These are phyloP conservation scores for Gossypium laxum DNA, from an alignment of 441 rosid genomes.

Conservation along the genomic window DNA sequence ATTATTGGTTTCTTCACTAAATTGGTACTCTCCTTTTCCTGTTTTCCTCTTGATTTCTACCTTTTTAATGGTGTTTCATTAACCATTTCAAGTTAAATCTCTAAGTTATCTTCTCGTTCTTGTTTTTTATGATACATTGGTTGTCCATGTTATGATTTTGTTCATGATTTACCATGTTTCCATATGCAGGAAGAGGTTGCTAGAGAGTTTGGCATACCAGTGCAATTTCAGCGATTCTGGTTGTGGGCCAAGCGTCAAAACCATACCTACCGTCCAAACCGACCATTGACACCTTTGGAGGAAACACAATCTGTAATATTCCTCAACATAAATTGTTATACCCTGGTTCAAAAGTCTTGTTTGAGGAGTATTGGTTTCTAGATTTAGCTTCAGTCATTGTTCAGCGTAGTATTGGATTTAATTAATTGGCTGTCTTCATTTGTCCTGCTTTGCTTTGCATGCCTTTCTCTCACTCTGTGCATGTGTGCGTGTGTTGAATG, in stretches of 20 bases:
- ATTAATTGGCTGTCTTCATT: not conserved
- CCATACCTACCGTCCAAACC: slow-evolving; percentile 45
- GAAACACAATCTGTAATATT: slow-evolving; percentile 36
- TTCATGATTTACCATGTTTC: slow-evolving; percentile 7
- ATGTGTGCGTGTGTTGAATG: not conserved
- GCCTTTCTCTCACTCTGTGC: not conserved
- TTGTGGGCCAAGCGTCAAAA: slow-evolving; percentile 29
- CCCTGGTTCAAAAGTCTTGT: not conserved
- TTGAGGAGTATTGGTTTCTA: not conserved
- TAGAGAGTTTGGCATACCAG: slow-evolving; percentile 35
- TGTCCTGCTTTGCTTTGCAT: not conserved
- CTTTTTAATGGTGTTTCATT: not conserved
- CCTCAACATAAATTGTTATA: not conserved
- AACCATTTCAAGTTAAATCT: not conserved
- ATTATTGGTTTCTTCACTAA: not conserved
- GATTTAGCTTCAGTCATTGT: not conserved
- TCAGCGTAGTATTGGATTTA: not conserved
- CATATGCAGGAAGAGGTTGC: slow-evolving; percentile 38
- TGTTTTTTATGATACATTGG: not conserved
- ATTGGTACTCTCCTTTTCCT: not conserved
- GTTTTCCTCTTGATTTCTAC: not conserved
- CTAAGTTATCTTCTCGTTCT: not conserved
- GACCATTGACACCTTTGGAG: slow-evolving; percentile 36
- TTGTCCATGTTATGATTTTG: not conserved
- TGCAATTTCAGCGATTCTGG: slow-evolving; percentile 33